A percentile compares a stretch with the other conserved stretches of the same genome.
Conservation (phyloP, 225 moss, liverwort and hornwort species). For the Marchantia paleacea region DNA sequence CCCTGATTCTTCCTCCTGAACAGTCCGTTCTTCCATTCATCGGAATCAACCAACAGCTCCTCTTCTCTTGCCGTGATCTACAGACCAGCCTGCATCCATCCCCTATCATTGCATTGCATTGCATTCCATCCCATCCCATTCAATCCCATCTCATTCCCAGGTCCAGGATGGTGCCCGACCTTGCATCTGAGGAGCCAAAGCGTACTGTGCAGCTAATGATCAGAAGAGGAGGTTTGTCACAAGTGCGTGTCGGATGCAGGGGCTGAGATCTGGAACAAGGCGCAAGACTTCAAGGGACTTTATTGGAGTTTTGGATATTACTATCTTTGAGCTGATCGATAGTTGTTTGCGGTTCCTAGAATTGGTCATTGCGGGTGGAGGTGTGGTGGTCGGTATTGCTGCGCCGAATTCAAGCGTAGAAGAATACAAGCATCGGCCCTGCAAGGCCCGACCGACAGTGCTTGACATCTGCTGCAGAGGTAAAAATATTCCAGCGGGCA, state of each 20-base stretch:
- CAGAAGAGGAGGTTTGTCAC: neutral
- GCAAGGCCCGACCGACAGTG: neutral
- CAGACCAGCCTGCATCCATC: neutral
- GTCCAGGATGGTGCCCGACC: neutral
- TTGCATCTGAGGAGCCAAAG: neutral
- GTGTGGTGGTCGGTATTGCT: neutral
- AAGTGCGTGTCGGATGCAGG: neutral
- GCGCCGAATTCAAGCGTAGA: neutral
- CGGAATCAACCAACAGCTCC: neutral
- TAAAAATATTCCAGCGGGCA: neutral
- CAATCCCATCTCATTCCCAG: neutral
- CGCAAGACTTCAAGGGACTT: neutral
- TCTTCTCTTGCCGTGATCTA: neutral
- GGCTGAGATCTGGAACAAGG: neutral
- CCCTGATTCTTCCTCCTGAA: neutral
- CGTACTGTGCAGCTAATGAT: neutral
- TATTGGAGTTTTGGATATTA: neutral
- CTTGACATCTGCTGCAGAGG: neutral
- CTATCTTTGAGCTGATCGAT: neutral
- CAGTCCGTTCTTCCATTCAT: neutral
- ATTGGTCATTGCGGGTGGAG: neutral
- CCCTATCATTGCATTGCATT: too few relatives aligned
- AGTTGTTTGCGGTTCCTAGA: neutral
- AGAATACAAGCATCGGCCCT: neutral
- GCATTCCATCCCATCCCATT: too few relatives aligned